A percentile compares a stretch with the other conserved stretches of the same genome.
phyloP scores from a whole-genome alignment of 306 rosid genomes.

The Glycine soja region DNA sequence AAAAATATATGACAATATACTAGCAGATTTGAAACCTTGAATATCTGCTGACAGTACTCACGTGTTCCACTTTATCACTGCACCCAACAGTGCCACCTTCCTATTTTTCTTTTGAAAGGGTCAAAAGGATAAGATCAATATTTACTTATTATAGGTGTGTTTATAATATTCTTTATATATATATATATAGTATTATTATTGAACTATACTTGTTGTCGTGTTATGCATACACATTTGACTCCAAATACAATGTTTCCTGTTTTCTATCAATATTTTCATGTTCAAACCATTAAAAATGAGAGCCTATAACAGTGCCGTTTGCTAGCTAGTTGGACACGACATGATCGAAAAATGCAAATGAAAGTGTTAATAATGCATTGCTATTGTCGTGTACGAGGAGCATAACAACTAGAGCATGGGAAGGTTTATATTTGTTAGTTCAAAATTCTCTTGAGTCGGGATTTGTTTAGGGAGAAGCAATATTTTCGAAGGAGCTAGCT shows the following conservation, averaged over 20 bases:
- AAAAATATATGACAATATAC: too few species aligned
- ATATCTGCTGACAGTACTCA: not conserved
- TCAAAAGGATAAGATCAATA: not conserved
- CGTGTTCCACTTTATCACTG: constrained; percentile 10
- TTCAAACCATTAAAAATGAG: not conserved
- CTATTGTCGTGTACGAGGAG: constrained; percentile 19
- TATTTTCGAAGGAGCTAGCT: not conserved
- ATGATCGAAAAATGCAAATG: not conserved
- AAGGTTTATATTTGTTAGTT: constrained; percentile 1
- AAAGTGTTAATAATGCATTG: constrained; percentile 3
- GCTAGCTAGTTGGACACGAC: not conserved
- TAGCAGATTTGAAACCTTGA: not conserved
- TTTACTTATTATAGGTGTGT: not conserved
- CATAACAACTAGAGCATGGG: not conserved
- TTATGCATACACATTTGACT: constrained; percentile 22
- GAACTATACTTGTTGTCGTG: not conserved
- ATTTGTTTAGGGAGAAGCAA: not conserved
- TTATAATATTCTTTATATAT: not conserved
- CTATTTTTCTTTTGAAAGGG: constrained; percentile 2
- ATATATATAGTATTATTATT: not conserved
- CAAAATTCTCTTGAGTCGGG: not conserved
- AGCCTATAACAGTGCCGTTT: not conserved
- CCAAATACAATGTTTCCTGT: not conserved
- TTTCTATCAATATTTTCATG: not conserved
- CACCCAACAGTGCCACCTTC: too few species aligned